Base-by-base conservation (phyloP, 805 yeast genomes). In the Saccharomycopsis olivae region DNA sequence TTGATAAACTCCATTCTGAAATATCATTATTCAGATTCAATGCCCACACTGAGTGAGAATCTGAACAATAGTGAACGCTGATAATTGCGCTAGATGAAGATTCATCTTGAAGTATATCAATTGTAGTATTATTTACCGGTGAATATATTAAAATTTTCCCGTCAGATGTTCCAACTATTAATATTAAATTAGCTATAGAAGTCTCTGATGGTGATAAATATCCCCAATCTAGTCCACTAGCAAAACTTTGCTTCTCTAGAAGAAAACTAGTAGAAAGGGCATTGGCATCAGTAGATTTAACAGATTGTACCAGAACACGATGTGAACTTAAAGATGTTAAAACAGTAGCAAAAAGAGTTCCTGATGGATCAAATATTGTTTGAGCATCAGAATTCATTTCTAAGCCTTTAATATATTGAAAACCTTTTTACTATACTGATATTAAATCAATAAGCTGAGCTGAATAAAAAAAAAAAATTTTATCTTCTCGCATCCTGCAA, bases 241-340 rank as follows among this genome's bases (percentile, higher is more conserved):
- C 61, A 49, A 64, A 62, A 29, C 64, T 57, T 23, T 71, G 68
- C 53, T 71, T 72, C 31, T 70, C 78, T 19, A 79, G 60, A 11
- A 66, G 63, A 50, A 71, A 69, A 16, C 73, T 74, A 28, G 66
- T 58, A 48, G 68, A 66, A 23, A 72, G 53, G 4, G 46, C 39
- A 4, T 63, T 54, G 25, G 62, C 49, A 13, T 66, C 55, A 20
- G 41, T 28, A 13, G 33, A 33, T 19, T 61, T 66, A 9, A 73
- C 64, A 15, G 80, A 67, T 52, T 76, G 78, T 2, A 81, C 82
- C 41, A 77, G 66, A 29, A 85, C 60, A 48, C 75, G 74, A 52
- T 81, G 89, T 4, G 76, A 65, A 55, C 83, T 89, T 44, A 85
- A 67, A 1, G 85, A 79, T 27, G 74, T 71, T 16, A 73, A 61